Base-by-base conservation (phyloP, 371 early-diverging fungal genomes). In the Circinella minor region DNA sequence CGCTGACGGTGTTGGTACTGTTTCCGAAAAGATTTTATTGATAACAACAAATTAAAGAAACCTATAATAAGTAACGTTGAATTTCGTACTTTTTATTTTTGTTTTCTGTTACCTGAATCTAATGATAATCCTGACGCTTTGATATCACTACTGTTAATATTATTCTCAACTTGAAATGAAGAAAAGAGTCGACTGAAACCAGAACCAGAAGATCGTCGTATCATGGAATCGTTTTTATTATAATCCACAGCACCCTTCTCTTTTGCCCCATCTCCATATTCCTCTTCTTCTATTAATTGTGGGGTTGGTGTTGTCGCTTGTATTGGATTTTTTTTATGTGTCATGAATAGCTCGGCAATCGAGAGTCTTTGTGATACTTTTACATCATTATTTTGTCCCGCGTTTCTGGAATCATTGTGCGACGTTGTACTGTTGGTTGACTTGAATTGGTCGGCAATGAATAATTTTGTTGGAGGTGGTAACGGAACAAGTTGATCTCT, bases 321-420 rank as follows among this genome's bases (percentile, higher is more conserved):
- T 51, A 5, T 8, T n/a, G 51, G 2, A 13, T 54, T 11, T 51
- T 54, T 51, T 36, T 36, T 70, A 49, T 36, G 64, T 11, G 67
- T 54, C 69, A 73, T 66, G 18, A 73, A 73, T 49, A 66, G 73
- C 20, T 69, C 73, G 34, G 73, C 73, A 55, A 73, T 73, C 3
- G 69, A 69, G 20, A 73, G 55, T 46, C 70, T 70, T 54, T 18
- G 36, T n/a, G 55, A 1, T 43, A 11, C 9, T 38, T 8, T 15
- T 38, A 17, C 38, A 15, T 37, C 38, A 14, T 61, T 14, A 8
- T n/a, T 36, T 13, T 36, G 15, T 61, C 4, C 36, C 13, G 15
- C 34, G 37, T 15, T 59, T 36, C 37, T 36, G 36, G 15, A 27
- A 15, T 15, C 51, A 51, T 51, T 51, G 47, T 51, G 51, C 51